Percentiles rank a stretch among this genome's conserved stretches.
Evolutionary conservation across 257 asterid species (phyloP).

Genomic region (Galeopsis tetrahit): DNA sequence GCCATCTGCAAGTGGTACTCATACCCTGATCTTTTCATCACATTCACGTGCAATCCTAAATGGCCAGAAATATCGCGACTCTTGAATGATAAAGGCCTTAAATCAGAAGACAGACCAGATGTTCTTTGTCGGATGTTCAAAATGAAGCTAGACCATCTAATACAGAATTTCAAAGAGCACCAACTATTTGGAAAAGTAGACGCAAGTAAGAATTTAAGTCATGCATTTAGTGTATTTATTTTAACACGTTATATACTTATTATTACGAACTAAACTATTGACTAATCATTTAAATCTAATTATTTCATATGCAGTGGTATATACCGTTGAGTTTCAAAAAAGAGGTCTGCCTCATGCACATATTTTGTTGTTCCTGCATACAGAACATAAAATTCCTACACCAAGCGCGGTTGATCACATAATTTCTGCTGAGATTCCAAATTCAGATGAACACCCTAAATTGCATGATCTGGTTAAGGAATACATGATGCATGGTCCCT

Average conservation of each 20-base stretch:
- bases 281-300: not conserved
- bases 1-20: not conserved
- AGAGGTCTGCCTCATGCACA: not conserved
- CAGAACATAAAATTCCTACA: not conserved
- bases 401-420: not conserved
- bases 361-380: not conserved
- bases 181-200: not conserved
- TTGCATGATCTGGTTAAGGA: too few relatives aligned
- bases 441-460: too few relatives aligned
- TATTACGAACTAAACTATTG: too few relatives aligned
- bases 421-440: too few relatives aligned
- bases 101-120: not conserved
- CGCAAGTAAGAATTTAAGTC: too few relatives aligned
- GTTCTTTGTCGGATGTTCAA: not conserved
- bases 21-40: slow-evolving; percentile 2
- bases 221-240: too few relatives aligned
- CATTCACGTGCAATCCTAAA: not conserved
- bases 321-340: not conserved
- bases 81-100: not conserved
- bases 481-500: too few relatives aligned
- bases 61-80: not conserved
- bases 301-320: not conserved
- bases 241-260: too few relatives aligned
- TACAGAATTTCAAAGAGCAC: not conserved
- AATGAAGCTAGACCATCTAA: not conserved